Evolutionary conservation across 176 grass and related monocot genomes (phyloP).

Genomic region (Ampelocalamus luodianensis): DNA sequence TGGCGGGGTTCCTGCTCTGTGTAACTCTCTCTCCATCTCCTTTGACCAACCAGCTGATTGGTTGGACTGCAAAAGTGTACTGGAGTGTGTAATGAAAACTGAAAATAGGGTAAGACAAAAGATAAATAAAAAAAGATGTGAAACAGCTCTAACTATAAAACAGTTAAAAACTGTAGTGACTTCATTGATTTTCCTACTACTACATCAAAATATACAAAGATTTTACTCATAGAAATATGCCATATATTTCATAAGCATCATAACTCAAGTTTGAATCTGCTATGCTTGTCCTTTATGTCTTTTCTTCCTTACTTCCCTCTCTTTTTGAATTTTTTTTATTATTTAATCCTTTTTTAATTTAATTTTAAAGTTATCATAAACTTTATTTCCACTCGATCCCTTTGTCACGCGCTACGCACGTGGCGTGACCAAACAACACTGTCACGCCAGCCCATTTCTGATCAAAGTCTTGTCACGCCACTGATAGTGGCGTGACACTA

Average conservation of each 20-base stretch:
- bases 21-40: conserved; percentile 27
- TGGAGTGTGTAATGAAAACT: conserved; percentile 1
- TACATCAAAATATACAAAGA: not conserved
- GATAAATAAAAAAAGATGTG: not conserved
- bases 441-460: too few relatives aligned
- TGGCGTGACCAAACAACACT: too few relatives aligned
- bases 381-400: too few relatives aligned
- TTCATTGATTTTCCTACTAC: not conserved
- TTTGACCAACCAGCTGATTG: conserved; percentile 60
- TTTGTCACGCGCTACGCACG: too few relatives aligned
- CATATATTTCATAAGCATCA: not conserved
- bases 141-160: not conserved
- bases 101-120: not conserved
- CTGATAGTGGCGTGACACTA: too few relatives aligned
- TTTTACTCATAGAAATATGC: not conserved
- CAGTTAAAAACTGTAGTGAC: not conserved
- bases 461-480: too few relatives aligned
- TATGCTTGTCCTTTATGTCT: not conserved
- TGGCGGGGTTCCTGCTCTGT: conserved; percentile 32
- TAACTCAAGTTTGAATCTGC: not conserved
- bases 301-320: too few relatives aligned
- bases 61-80: conserved; percentile 59
- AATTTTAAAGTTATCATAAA: too few relatives aligned
- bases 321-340: too few relatives aligned
- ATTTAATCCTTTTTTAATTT: too few relatives aligned